Percentiles rank a stretch among this genome's conserved stretches.
Conservation (phyloP, 2,329 filamentous ascomycete genomes). For the Botryosphaeria dothidea region DNA sequence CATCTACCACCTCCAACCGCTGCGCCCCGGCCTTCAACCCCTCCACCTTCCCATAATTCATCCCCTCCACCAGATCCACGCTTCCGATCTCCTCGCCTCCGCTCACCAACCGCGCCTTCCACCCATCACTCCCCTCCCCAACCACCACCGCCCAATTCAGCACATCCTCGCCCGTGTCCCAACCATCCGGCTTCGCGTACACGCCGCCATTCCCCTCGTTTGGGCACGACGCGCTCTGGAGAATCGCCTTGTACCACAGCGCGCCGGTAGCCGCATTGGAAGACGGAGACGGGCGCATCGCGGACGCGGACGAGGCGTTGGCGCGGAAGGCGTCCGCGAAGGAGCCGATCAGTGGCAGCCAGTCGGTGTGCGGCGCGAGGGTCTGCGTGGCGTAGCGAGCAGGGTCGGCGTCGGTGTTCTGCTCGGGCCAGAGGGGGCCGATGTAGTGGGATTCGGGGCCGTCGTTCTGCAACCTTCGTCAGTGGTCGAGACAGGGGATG, state of each 20-base stretch:
- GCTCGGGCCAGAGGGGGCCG: slow-evolving; percentile 35
- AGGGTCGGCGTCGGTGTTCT: slow-evolving; percentile 25
- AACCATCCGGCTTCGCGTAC: slow-evolving; percentile 7
- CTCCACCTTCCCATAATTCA: slow-evolving; percentile 3
- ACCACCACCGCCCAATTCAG: slow-evolving; percentile 1
- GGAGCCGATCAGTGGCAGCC: slow-evolving; percentile 38
- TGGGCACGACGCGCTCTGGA: neutral
- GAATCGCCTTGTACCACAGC: slow-evolving; percentile 13
- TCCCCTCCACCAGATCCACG: neutral
- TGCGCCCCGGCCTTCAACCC: neutral
- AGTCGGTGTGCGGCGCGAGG: slow-evolving; percentile 32
- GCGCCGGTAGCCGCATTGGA: neutral
- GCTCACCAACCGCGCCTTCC: neutral
- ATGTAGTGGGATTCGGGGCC: slow-evolving; percentile 42
- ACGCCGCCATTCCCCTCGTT: neutral
- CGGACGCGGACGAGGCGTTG: slow-evolving; percentile 2
- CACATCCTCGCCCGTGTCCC: neutral
- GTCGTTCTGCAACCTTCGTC: slow-evolving; percentile 28
- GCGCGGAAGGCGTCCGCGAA: slow-evolving; percentile 39
- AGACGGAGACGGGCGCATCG: neutral
- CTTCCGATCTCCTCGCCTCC: neutral
- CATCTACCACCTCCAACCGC: slow-evolving; percentile 6
- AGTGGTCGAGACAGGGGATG: neutral
- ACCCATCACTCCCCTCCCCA: neutral
- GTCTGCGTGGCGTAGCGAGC: slow-evolving; percentile 31